Base-by-base conservation (phyloP, 768 basidiomycete species). In the Rubroboletus pulcherrimus region DNA sequence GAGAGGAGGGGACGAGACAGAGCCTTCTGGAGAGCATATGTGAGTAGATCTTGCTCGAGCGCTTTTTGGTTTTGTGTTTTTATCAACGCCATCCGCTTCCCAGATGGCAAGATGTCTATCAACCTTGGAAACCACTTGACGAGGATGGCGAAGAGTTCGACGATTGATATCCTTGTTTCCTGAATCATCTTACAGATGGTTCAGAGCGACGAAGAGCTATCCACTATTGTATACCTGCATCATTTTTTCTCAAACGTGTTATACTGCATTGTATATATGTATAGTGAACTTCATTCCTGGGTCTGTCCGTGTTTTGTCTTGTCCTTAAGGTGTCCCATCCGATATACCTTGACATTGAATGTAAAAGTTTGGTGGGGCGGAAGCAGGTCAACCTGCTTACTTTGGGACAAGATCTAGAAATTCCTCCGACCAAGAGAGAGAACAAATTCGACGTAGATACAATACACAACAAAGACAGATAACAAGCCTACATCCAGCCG, bases 61-160 rank as follows among this genome's bases (percentile, higher is more conserved):
- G 12, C 5, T 21, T 33, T 21, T 33, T 33, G 12, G n/a, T 34
- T 21, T 17, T 26, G 3, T 26, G 26, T 26, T 26, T 26, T 17
- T 29, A 29, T 47, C 14, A 8, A 33, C 7, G 12, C 31, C 12
- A 21, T 15, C 46, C 7, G 15, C 14, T n/a, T 42, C 12, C 15
- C 33, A 63, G 65, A n/a, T 63, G 60, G 57, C n/a, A 49, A 21
- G 56, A 66, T 19, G 61, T 61, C 30, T 56, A 53, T 52, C 53
- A 42, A n/a, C 30, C 50, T 3, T 63, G 65, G 65, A 66, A 37
- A n/a, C 65, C 58, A 14, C 55, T 60, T 10, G 48, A 65, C 48
- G 64, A 64, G 30, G 57, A 63, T 7, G 57, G 64, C 5, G 46
- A 56, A 11, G 54, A 63, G n/a, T 5, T 30, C 24, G 49, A 55